A percentile compares a stretch with the other conserved stretches of the same genome.
Evolutionary conservation across 257 asterid genomes (phyloP).

Genomic region (Capsicum baccatum): DNA sequence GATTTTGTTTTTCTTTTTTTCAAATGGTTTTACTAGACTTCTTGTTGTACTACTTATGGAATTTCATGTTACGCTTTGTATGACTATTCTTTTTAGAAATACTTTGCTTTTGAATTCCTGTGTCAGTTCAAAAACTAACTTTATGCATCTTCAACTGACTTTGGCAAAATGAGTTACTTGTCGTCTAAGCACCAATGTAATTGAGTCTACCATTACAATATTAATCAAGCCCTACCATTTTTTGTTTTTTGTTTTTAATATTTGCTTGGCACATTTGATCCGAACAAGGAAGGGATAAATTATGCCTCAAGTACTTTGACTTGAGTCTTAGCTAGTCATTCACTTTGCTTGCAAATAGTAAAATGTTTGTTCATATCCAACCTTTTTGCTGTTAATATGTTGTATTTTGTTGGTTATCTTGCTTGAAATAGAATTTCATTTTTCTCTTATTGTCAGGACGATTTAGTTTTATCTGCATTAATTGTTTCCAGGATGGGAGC

Average conservation of each 20-base stretch:
- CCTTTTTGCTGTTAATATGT: background rate
- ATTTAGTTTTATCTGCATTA: background rate
- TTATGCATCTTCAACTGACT: background rate
- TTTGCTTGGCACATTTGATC: background rate
- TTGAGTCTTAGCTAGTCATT: background rate
- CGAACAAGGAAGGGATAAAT: background rate
- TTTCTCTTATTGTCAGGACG: background rate
- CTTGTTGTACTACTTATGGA: background rate
- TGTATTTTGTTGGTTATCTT: background rate
- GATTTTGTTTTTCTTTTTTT: background rate
- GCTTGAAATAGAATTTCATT: background rate
- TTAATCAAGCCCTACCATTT: background rate
- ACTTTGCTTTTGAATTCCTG: background rate
- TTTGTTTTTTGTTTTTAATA: background rate
- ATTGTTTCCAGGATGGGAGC: constrained; percentile 53
- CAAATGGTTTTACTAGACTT: background rate
- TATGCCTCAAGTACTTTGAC: background rate
- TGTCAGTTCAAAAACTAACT: background rate
- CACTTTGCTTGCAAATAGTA: constrained; percentile 2
- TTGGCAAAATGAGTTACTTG: background rate
- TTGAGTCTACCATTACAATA: background rate
- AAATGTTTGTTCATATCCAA: background rate
- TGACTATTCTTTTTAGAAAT: background rate
- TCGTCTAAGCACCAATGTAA: background rate
- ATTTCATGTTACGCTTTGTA: background rate